Percentiles rank a stretch among this genome's conserved stretches.
Evolutionary conservation across 805 yeast genomes (phyloP).

Genomic region (Candida michaelii): DNA sequence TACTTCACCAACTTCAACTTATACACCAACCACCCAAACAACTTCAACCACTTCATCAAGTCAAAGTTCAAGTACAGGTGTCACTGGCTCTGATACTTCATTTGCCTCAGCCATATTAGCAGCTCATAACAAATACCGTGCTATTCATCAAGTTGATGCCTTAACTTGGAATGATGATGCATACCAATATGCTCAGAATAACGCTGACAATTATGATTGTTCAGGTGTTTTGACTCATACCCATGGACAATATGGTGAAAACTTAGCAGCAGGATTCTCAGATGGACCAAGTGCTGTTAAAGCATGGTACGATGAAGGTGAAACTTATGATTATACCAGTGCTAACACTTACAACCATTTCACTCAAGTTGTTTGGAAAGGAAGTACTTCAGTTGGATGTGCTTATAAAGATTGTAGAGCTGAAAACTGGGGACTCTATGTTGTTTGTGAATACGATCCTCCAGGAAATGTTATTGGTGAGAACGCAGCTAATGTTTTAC

Average conservation of each 20-base stretch:
- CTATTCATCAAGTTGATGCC: constrained; percentile 49
- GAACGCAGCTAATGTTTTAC: constrained; percentile 19
- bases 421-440: constrained; percentile 50
- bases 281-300: constrained; percentile 32
- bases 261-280: constrained; percentile 37
- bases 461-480: constrained; percentile 68
- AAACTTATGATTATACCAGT: constrained; percentile 26
- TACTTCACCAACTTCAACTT: constrained; percentile 1
- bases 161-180: constrained; percentile 58
- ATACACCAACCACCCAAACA: background rate
- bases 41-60: constrained; percentile 7
- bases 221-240: constrained; percentile 39
- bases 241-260: constrained; percentile 42
- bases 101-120: constrained; percentile 50
- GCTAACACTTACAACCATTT: constrained; percentile 57
- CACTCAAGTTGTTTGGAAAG: constrained; percentile 77
- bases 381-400: constrained; percentile 67
- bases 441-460: constrained; percentile 75
- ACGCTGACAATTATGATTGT: constrained; percentile 50
- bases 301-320: constrained; percentile 44
- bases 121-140: constrained; percentile 61
- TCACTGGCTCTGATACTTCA: constrained; percentile 21
- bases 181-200: constrained; percentile 53
- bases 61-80: constrained; percentile 11
- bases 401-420: constrained; percentile 59